Evolutionary conservation across 495 filamentous ascomycete species (phyloP).

Genomic region (Articulospora tetracladia): DNA sequence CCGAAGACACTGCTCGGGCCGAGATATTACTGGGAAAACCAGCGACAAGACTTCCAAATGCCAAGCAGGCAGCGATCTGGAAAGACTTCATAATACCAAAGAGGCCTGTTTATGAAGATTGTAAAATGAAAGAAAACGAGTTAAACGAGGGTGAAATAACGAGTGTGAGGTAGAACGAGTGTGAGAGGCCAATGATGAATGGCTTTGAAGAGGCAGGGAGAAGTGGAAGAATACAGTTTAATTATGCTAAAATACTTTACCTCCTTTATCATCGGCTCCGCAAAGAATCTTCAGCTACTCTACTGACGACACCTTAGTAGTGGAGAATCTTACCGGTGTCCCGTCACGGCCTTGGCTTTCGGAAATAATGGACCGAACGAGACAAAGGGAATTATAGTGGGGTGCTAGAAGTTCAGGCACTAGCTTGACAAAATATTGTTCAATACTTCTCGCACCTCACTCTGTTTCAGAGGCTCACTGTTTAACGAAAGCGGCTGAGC

Average conservation of each 20-base stretch:
- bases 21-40: background rate
- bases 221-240: background rate
- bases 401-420: background rate
- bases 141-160: background rate
- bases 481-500: too few species aligned
- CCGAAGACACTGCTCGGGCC: constrained; percentile 1
- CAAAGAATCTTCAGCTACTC: background rate
- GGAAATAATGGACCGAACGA: background rate
- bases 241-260: background rate
- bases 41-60: constrained; percentile 2
- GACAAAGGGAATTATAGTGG: background rate
- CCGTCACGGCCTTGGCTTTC: background rate
- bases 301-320: background rate
- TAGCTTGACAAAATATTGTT: too few species aligned
- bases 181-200: background rate
- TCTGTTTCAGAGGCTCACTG: too few species aligned
- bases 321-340: background rate
- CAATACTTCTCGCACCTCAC: too few species aligned
- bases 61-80: background rate
- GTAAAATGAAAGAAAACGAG: background rate
- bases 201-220: background rate
- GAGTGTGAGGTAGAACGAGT: background rate
- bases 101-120: background rate
- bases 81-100: background rate
- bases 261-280: background rate